phyloP scores from a whole-genome alignment of 2,329 filamentous ascomycete species.

The Paraphaeosphaeria sporulosa region DNA sequence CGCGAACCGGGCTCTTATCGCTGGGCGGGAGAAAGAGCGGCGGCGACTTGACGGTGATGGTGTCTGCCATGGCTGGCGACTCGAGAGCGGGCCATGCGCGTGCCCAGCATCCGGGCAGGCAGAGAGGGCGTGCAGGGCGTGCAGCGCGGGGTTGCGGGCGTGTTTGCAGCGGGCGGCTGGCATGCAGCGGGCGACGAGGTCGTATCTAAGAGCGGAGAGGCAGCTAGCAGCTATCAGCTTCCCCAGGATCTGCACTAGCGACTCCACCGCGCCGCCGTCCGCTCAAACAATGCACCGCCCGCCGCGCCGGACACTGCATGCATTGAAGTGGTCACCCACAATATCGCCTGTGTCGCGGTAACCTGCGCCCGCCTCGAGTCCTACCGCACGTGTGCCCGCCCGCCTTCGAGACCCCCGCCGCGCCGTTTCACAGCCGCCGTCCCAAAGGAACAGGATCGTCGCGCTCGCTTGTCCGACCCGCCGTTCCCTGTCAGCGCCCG shows the following conservation, averaged over 20 bases:
- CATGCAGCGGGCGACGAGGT: conserved; percentile 3
- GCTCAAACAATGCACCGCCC: neutral
- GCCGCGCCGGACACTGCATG: conserved; percentile 11
- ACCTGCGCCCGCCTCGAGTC: conserved; percentile 13
- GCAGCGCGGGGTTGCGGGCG: no score
- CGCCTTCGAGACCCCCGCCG: neutral
- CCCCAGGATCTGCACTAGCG: conserved; percentile 18
- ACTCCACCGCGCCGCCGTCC: neutral
- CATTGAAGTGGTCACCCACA: neutral
- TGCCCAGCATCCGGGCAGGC: conserved; percentile 26
- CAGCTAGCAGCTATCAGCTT: conserved; percentile 1
- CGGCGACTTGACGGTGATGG: conserved; percentile 66
- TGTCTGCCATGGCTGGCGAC: conserved; percentile 57
- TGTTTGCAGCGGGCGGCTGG: conserved; percentile 11
- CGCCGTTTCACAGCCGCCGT: neutral
- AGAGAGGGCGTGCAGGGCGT: conserved; percentile 10
- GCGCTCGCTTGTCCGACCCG: no score
- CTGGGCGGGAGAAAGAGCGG: conserved; percentile 55
- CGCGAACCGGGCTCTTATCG: conserved; percentile 19
- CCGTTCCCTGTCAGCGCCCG: no score
- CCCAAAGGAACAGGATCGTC: no score
- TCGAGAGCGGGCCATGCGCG: conserved; percentile 18
- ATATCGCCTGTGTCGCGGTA: conserved; percentile 5
- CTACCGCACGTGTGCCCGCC: conserved; percentile 10
- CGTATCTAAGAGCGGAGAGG: neutral